Conservation (phyloP, 257 asterid genomes). For the Cruciata laevipes region DNA sequence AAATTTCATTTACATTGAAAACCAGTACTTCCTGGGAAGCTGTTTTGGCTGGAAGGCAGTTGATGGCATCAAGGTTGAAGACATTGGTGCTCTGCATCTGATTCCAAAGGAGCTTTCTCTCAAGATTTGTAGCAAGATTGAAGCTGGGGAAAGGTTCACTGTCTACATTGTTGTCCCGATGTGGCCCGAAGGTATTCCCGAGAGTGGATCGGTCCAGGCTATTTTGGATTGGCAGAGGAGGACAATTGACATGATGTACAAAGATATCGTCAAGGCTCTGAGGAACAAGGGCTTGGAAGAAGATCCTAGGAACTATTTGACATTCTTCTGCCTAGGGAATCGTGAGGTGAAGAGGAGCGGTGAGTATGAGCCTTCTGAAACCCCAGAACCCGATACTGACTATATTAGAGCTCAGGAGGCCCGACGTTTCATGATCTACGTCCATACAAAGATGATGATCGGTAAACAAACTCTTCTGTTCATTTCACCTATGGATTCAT, state of each 20-base stretch:
- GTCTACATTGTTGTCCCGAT: slow-evolving; percentile 69
- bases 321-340: slow-evolving; percentile 78
- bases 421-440: slow-evolving; percentile 88
- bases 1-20: slow-evolving; percentile 64
- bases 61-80: slow-evolving; percentile 52
- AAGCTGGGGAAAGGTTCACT: slow-evolving; percentile 74
- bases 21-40: slow-evolving; percentile 79
- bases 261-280: slow-evolving; percentile 53
- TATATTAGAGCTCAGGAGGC: slow-evolving; percentile 66
- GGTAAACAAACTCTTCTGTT: slow-evolving; percentile 29
- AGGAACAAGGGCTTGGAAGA: slow-evolving; percentile 56
- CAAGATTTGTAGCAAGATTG: slow-evolving; percentile 70
- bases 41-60: slow-evolving; percentile 54
- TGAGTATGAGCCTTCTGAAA: slow-evolving; percentile 64
- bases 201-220: slow-evolving; percentile 80
- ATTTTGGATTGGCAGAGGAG: slow-evolving; percentile 80
- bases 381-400: slow-evolving; percentile 68
- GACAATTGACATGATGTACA: slow-evolving; percentile 87
- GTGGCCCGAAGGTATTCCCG: slow-evolving; percentile 98
- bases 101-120: slow-evolving; percentile 71
- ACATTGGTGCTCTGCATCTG: slow-evolving; percentile 69
- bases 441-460: slow-evolving; percentile 91
- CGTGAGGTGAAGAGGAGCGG: slow-evolving; percentile 68
- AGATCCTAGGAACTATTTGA: slow-evolving; percentile 68
- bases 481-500: neutral